Evolutionary conservation across 768 basidiomycete species (phyloP), one percentile per base, ranked within the genome.

Genomic region (Gyrodon lividus): DNA sequence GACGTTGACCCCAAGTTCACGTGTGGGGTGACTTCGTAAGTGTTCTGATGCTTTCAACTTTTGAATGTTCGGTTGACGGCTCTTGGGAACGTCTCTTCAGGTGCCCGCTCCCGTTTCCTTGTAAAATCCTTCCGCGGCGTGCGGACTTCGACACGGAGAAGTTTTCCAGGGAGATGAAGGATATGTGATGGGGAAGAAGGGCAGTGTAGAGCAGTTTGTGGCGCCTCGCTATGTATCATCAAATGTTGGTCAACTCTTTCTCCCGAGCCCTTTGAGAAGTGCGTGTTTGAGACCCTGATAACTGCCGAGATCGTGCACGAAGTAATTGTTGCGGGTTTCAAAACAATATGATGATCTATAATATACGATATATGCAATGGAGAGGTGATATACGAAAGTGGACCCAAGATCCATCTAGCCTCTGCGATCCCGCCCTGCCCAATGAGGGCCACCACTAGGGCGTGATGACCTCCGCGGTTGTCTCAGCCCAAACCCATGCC

Each of bases 1-100:
- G 17, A 53, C 13, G 31, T 53, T 17, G 41, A 22, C 6, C 52
- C 52, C 2, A 22, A 50, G 23, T 42, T 50, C 10, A 26, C 40
- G 9, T 23, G 3, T n/a, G 52, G 48, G 17, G n/a, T 53, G 9
- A n/a, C 38, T 12, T 23, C 6, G 52, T 53, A 28, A 22, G 38
- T 51, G 5, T n/a, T 26, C 19, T 34, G 5, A 19, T 24, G 17
- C n/a, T 33, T 2, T 35, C 31, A 19, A 37, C 14, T 12, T 37
- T 7, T 37, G 35, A 13, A 14, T 7, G 22, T 46, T 33, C 23
- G 13, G 12, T 20, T 43, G 13, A 43, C 23, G 22, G 8, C 20
- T 9, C 20, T 5, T 14, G 9, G 19, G 22, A 19, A n/a, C 20
- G 20, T 14, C 40, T 10, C 38, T 28, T 40, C 24, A 51, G 50